Evolutionary conservation across 495 filamentous ascomycete genomes (phyloP), one percentile per base, ranked within the genome.

Genomic region (Pyrenula aspistea): DNA sequence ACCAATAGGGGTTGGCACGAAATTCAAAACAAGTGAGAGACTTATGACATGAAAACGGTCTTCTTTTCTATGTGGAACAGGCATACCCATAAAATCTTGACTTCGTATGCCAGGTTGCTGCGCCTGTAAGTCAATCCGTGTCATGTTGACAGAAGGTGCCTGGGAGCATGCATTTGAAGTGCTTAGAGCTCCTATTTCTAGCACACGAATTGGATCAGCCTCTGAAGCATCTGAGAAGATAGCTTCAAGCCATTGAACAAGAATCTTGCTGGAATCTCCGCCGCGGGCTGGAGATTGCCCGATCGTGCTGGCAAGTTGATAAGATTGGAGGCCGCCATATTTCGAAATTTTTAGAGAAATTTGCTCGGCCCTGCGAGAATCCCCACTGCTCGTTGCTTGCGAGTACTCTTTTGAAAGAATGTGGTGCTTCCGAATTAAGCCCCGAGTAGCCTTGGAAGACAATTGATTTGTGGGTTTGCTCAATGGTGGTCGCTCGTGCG

Each of bases 1-100:
- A 20, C 72, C 79, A n/a, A 66, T 70, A 12, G 88, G 76, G 60
- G 87, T 80, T 10, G 91, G 84, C 22, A 96, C 91, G 65, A 88
- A 99, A 69, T 99, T 99, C 21, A 99, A 77, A 10, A 99, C 94
- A 53, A 99, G 73, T 0, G 89, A 95, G n/a, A 99, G 78, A 59
- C 88, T 93, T 63, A 99, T 84, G 49, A 96, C 76, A 65, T 99
- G 86, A 65, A 96, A 97, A 24, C 70, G 71, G 49, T 92, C 84
- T 0, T 72, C 67, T 25, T 79, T 73, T 53, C 71, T 62, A 8
- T 53, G 55, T 0, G 92, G 92, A 19, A 93, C 68, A 4, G 91
- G 87, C 31, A 89, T 76, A 64, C 88, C 71, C 91, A 99, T 97
- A 63, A 99, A 97, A 68, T 99, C 89, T 65, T 97, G 91, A 65